Base-by-base conservation (phyloP, 352 stramenopile species). In the Phytophthora parvispora region DNA sequence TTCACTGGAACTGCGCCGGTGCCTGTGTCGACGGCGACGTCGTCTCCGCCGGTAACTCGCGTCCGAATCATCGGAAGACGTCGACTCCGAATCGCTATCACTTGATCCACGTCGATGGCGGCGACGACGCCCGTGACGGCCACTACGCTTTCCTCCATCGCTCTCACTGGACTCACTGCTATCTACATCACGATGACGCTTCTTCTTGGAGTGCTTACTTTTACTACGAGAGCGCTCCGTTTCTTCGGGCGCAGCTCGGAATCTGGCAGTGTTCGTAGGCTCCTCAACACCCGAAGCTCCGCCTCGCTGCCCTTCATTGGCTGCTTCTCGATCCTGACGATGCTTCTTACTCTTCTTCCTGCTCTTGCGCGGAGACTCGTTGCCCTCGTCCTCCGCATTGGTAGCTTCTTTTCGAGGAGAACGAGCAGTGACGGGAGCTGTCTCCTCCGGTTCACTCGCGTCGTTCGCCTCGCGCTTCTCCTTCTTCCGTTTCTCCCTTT, bases 311-410 rank as follows among this genome's bases (percentile, higher is more conserved):
- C 43, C 49, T 8, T 77, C 74, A n/a, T 62, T 57, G 0, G 29
- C 56, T 15, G 47, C 60, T 3, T 84, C 76, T 22, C 73, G 69
- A 31, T 72, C 69, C 36, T 65, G 60, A 25, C 76, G 78, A 60
- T 77, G 81, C 22, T 91, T 80, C 42, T 70, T 67, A 16, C 61
- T 68, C 38, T 92, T 92, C 56, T 93, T 92, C 67, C 89, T 90
- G 43, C 78, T 86, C 60, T 92, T 93, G 15, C 77, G 79, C 8
- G 84, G 80, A 45, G 81, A 87, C 20, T 90, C 79, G 13, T 40
- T 67, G 16, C 38, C 61, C 47, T 80, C 68, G 18, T 76, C 61
- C 5, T 72, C 77, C 31, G 54, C 59, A 15, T 61, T 64, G 13
- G 78, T 69, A 6, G 22, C 76, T 27, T 40, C 80, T 73, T 89